Conservation (phyloP, 225 moss, liverwort and hornwort species). For the Asterella californica region DNA sequence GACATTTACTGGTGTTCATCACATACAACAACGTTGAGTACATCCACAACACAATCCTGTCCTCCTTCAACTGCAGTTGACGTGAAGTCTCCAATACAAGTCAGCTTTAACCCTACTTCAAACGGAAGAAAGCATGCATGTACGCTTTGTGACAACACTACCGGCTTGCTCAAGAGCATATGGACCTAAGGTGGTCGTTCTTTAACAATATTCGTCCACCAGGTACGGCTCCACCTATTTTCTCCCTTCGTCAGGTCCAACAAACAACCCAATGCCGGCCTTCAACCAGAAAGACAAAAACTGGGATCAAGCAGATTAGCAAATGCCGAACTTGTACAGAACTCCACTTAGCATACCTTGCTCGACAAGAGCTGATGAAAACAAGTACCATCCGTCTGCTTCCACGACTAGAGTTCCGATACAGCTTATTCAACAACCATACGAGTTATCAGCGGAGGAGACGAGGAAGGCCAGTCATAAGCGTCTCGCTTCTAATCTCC, state of each 20-base stretch:
- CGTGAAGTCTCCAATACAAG: not conserved
- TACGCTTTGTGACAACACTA: not conserved
- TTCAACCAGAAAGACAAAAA: not conserved
- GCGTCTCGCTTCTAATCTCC: not conserved
- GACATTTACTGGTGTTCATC: too few species aligned
- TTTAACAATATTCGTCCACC: not conserved
- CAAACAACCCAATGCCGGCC: not conserved
- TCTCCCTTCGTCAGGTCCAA: not conserved
- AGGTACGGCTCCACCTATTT: not conserved
- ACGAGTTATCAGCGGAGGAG: not conserved
- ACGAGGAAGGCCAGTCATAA: not conserved
- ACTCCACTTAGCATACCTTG: not conserved
- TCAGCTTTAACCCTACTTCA: not conserved
- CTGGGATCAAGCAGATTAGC: not conserved
- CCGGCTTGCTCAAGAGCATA: not conserved
- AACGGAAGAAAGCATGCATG: not conserved
- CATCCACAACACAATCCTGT: not conserved
- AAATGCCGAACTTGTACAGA: not conserved
- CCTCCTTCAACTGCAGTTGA: not conserved
- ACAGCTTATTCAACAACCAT: not conserved
- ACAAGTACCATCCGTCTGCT: not conserved
- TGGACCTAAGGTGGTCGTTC: not conserved
- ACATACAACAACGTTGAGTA: too few species aligned
- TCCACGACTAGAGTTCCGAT: not conserved
- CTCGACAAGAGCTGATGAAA: not conserved